These are phyloP conservation scores for Paracorniculantispora psalliotae DNA, from an alignment of 2,329 filamentous ascomycete species.

Conservation along the genomic window DNA sequence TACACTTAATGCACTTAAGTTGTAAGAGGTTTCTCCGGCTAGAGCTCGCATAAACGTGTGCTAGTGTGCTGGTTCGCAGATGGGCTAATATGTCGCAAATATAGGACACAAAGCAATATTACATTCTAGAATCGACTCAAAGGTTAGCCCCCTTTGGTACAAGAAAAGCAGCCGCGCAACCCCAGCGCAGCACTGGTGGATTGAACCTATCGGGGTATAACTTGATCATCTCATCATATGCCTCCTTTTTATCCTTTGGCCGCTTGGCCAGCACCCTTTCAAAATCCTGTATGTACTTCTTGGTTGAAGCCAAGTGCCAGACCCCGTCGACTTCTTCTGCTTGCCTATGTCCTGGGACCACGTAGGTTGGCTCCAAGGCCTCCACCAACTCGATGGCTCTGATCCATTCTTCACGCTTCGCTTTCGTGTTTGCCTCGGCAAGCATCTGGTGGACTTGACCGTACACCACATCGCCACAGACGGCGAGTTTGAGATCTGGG, in stretches of 20 bases:
- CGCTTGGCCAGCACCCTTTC: neutral
- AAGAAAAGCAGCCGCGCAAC: neutral
- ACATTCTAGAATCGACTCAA: neutral
- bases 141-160: neutral
- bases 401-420: slow-evolving; percentile 29
- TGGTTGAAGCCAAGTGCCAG: slow-evolving; percentile 22
- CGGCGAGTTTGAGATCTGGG: slow-evolving; percentile 29
- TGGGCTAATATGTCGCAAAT: too few species aligned
- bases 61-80: too few species aligned
- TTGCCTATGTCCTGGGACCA: slow-evolving; percentile 28
- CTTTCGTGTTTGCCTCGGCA: slow-evolving; percentile 28
- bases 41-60: too few species aligned
- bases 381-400: slow-evolving; percentile 27
- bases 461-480: slow-evolving; percentile 35
- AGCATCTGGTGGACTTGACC: slow-evolving; percentile 32
- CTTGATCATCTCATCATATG: slow-evolving; percentile 15
- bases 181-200: neutral
- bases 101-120: too few species aligned
- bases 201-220: slow-evolving; percentile 17
- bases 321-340: slow-evolving; percentile 23
- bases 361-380: slow-evolving; percentile 25
- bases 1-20: too few species aligned
- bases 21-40: too few species aligned
- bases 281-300: slow-evolving; percentile 24
- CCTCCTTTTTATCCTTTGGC: slow-evolving; percentile 14